Percentiles rank a stretch among this genome's conserved stretches.
Conservation (phyloP, 441 rosid species). For the Aleurites moluccanus region DNA sequence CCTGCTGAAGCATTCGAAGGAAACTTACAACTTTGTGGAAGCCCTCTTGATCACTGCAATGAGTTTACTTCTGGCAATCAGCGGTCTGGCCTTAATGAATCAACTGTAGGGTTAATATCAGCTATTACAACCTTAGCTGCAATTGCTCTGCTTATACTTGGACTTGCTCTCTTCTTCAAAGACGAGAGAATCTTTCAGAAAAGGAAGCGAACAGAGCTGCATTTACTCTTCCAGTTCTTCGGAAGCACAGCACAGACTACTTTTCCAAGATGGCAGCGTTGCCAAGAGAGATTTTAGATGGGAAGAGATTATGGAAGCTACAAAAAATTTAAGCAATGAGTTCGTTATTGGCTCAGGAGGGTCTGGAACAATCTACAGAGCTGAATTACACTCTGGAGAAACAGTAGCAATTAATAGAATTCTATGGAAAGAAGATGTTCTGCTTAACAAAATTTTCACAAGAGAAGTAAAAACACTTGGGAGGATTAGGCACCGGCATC, state of each 20-base stretch:
- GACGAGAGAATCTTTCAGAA: slow-evolving; percentile 41
- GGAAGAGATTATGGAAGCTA: slow-evolving; percentile 80
- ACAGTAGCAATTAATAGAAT: slow-evolving; percentile 73
- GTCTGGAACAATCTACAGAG: slow-evolving; percentile 75
- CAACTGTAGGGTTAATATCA: slow-evolving; percentile 49
- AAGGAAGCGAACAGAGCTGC: slow-evolving; percentile 40
- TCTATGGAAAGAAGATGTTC: slow-evolving; percentile 57
- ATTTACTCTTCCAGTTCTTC: slow-evolving; percentile 60
- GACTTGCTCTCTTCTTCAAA: slow-evolving; percentile 43
- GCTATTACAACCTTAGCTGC: slow-evolving; percentile 60
- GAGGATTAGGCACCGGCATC: slow-evolving; percentile 70
- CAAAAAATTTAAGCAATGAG: slow-evolving; percentile 62
- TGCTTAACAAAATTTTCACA: slow-evolving; percentile 64
- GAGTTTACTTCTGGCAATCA: slow-evolving; percentile 25
- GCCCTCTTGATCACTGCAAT: slow-evolving; percentile 55
- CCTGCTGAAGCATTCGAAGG: slow-evolving; percentile 62
- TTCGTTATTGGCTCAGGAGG: slow-evolving; percentile 88
- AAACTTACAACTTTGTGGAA: slow-evolving; percentile 67
- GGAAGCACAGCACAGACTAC: slow-evolving; percentile 53
- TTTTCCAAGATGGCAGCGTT: slow-evolving; percentile 52
- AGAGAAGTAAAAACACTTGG: slow-evolving; percentile 79
- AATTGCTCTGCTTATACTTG: slow-evolving; percentile 50
- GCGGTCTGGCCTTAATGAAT: slow-evolving; percentile 39
- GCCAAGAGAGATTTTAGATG: slow-evolving; percentile 62
- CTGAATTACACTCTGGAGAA: slow-evolving; percentile 55